These are phyloP conservation scores for Sphagnurus paluster DNA, from an alignment of 1,284 basidiomycete genomes.

Conservation along the genomic window DNA sequence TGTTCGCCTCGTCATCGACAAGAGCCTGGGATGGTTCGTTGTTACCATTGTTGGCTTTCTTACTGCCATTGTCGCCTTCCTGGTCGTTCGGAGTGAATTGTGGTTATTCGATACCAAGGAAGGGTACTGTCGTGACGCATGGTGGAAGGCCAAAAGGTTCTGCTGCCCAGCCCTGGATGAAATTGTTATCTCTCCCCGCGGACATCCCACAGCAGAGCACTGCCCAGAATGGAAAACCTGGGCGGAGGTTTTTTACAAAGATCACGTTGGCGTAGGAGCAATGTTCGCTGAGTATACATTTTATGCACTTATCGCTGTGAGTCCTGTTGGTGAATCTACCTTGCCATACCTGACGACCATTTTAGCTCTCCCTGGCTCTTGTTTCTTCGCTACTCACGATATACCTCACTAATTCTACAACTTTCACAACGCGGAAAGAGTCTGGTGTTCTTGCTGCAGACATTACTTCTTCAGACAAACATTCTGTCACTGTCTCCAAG, in stretches of 20 bases:
- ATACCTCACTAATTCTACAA: slow-evolving; percentile 83
- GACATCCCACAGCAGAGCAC: slow-evolving; percentile 31
- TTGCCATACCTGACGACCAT: slow-evolving; percentile 8
- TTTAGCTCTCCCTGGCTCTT: slow-evolving; percentile 70
- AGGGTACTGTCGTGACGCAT: slow-evolving; percentile 75
- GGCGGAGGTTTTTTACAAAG: slow-evolving; percentile 50
- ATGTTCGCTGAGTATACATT: slow-evolving; percentile 65
- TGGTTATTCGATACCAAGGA: slow-evolving; percentile 95
- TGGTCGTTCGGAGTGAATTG: slow-evolving; percentile 86
- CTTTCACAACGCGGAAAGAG: slow-evolving; percentile 87
- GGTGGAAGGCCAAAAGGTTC: slow-evolving; percentile 80
- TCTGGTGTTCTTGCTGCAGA: slow-evolving; percentile 66
- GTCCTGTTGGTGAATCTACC: slow-evolving; percentile 25
- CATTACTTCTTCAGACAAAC: slow-evolving; percentile 33
- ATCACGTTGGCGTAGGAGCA: slow-evolving; percentile 27
- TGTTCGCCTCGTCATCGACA: slow-evolving; percentile 74
- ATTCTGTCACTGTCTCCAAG: slow-evolving; percentile 34
- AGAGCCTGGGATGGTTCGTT: slow-evolving; percentile 87
- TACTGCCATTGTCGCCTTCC: slow-evolving; percentile 84
- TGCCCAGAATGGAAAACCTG: slow-evolving; percentile 80
- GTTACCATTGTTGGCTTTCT: slow-evolving; percentile 86
- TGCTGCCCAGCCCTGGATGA: slow-evolving; percentile 61
- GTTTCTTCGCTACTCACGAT: slow-evolving; percentile 81
- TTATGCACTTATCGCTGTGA: slow-evolving; percentile 80
- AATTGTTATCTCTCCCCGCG: slow-evolving; percentile 21